Percentiles rank a stretch among this genome's conserved stretches.
Evolutionary conservation across 78 protist genomes (phyloP).

Genomic region (Dictyostelium intermedium): DNA sequence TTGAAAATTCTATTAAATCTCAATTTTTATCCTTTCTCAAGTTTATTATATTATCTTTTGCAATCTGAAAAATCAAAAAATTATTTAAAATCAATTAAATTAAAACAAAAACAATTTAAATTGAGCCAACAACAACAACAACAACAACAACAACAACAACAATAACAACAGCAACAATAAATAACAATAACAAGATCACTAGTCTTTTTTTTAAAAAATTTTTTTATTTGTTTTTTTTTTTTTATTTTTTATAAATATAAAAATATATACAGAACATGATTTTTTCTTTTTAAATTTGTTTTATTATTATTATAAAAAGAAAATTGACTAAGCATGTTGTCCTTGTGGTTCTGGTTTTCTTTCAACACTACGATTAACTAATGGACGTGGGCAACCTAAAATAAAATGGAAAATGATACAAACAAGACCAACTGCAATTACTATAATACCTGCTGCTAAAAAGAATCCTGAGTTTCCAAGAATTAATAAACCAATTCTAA

Average conservation of each 20-base stretch:
- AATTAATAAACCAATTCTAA: conserved; percentile 33
- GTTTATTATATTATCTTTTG: not conserved
- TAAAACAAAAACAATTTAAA: not conserved
- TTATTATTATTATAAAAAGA: too few species aligned
- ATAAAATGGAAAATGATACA: conserved; percentile 32
- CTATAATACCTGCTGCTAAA: conserved; percentile 55
- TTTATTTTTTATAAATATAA: too few species aligned
- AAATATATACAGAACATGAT: not conserved
- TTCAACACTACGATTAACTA: not conserved
- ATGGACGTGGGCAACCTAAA: conserved; percentile 10
- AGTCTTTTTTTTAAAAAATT: too few species aligned
- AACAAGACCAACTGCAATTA: conserved; percentile 42
- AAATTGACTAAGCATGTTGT: not conserved
- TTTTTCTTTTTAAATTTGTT: too few species aligned
- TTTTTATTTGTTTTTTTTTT: too few species aligned
- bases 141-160: conserved; percentile 2
- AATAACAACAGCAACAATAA: too few species aligned
- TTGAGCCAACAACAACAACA: not conserved
- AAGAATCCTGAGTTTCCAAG: conserved; percentile 28
- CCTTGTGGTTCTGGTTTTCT: not conserved
- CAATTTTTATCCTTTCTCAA: not conserved
- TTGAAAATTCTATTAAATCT: not conserved
- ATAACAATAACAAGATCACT: too few species aligned
- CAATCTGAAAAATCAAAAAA: not conserved
- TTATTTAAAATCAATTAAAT: not conserved